Base-by-base conservation (phyloP, 2,329 filamentous ascomycete genomes). In the Tympanopsis confertula region DNA sequence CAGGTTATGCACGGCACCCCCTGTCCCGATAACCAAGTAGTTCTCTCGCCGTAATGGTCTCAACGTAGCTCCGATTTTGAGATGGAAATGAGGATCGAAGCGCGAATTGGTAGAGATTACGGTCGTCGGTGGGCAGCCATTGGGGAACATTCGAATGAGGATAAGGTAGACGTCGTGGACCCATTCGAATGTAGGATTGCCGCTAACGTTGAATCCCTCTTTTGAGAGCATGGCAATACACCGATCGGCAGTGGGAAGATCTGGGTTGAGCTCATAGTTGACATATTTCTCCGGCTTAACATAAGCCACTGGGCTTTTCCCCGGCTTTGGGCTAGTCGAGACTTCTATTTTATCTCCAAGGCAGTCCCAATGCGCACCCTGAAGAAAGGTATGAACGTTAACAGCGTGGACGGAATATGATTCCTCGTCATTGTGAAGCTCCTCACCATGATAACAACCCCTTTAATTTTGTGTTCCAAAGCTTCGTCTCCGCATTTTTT, bases 111-210 rank as follows among this genome's bases (percentile, higher is more conserved):
- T 54, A 35, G 50, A 56, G 40, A 63, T 42, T 38, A 81, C 62
- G 3, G 74, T 79, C 0, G 78, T 81, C 0, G 78, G 79, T 2
- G 79, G 79, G 47, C 74, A 80, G n/a, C 59, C 62, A 2, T 49
- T 44, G 0, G 78, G 78, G 44, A 83, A 83, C 78, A 84, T 83
- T 38, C 76, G 65, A 50, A 82, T 78, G 5, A 82, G 59, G 40
- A 83, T 70, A 3, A 83, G 65, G 49, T 75, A 83, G 0, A 74
- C 80, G 53, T 84, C 79, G 59, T 84, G 78, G 50, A 83, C 82
- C 78, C 78, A 83, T 49, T 82, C 72, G 44, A 83, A 83, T 0
- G 50, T 61, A 0, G 62, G 47, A 48, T 82, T 76, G 1, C 53
- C 57, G 3, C 54, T 50, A 2, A 66, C 72, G 22, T 71, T 60